Conservation (phyloP, 2,329 filamentous ascomycete species). For the Aspergillus pseudoviridinutans region DNA sequence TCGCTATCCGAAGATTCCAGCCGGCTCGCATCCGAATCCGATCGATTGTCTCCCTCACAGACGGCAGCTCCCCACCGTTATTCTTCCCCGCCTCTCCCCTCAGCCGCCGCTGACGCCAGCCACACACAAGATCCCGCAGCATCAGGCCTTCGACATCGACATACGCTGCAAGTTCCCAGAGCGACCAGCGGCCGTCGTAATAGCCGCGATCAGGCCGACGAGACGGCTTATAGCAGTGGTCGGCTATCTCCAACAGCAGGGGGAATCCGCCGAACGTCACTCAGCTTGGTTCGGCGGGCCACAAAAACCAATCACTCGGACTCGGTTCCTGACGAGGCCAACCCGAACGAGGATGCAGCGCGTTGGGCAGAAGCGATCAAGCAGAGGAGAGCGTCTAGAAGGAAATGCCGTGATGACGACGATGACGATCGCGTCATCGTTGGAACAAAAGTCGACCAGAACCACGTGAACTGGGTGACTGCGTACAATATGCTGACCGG, state of each 20-base stretch:
- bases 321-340: slow-evolving; percentile 73
- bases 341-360: slow-evolving; percentile 83
- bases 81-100: slow-evolving; percentile 51
- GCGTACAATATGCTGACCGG: slow-evolving; percentile 99
- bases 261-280: slow-evolving; percentile 70
- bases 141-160: slow-evolving; percentile 68
- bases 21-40: slow-evolving; percentile 28
- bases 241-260: slow-evolving; percentile 72
- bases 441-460: slow-evolving; percentile 95
- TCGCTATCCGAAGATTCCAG: slow-evolving; percentile 31
- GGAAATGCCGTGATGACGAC: slow-evolving; percentile 79
- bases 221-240: slow-evolving; percentile 63
- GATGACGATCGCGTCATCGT: slow-evolving; percentile 88
- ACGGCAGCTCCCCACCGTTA: slow-evolving; percentile 31
- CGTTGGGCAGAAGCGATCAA: slow-evolving; percentile 91
- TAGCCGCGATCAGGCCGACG: slow-evolving; percentile 66
- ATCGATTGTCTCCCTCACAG: slow-evolving; percentile 25
- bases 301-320: slow-evolving; percentile 86
- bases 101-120: slow-evolving; percentile 47
- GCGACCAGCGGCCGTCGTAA: slow-evolving; percentile 54
- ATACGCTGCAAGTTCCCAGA: slow-evolving; percentile 84
- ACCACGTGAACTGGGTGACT: slow-evolving; percentile 94
- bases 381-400: slow-evolving; percentile 85
- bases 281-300: slow-evolving; percentile 72
- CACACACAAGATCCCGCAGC: slow-evolving; percentile 53